A percentile compares a stretch with the other conserved stretches of the same genome.
These are phyloP conservation scores for Podila epicladia DNA, from an alignment of 192 early-diverging fungal species.

Conservation along the genomic window DNA sequence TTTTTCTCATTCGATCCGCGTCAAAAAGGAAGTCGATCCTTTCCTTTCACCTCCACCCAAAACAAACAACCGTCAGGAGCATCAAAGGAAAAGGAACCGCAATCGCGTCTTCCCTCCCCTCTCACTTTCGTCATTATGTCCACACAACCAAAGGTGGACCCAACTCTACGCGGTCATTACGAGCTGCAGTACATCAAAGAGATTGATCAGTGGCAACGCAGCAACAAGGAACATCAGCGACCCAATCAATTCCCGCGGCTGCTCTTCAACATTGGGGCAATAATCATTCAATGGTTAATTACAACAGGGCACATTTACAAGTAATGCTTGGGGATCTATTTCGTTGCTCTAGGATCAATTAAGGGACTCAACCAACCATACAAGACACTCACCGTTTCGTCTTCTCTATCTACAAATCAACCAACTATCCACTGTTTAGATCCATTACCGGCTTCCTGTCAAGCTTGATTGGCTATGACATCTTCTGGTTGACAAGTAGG, in stretches of 20 bases:
- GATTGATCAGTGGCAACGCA: conserved; percentile 44
- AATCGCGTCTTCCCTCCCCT: not conserved
- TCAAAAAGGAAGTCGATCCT: too few relatives aligned
- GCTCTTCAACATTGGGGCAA: conserved; percentile 14
- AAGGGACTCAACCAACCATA: not conserved
- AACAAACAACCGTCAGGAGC: too few relatives aligned
- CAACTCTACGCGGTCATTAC: conserved; percentile 23
- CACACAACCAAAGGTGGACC: conserved; percentile 20
- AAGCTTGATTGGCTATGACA: not conserved
- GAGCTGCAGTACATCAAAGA: conserved; percentile 41
- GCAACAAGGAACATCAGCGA: conserved; percentile 12
- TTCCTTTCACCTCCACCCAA: too few relatives aligned
- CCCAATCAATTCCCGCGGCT: conserved; percentile 34
- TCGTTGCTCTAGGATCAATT: not conserved
- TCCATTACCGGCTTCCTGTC: not conserved
- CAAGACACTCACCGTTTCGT: not conserved
- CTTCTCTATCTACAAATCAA: not conserved
- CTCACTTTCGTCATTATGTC: conserved; percentile 7
- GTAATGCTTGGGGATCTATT: not conserved
- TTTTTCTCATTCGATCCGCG: too few relatives aligned
- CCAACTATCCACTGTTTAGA: not conserved
- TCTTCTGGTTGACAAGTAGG: not conserved
- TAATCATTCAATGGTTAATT: conserved; percentile 6
- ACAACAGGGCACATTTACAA: conserved; percentile 21
- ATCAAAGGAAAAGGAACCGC: not conserved